These are phyloP conservation scores for Debaryomyces tyrocola DNA, from an alignment of 805 yeast genomes.

Conservation along the genomic window DNA sequence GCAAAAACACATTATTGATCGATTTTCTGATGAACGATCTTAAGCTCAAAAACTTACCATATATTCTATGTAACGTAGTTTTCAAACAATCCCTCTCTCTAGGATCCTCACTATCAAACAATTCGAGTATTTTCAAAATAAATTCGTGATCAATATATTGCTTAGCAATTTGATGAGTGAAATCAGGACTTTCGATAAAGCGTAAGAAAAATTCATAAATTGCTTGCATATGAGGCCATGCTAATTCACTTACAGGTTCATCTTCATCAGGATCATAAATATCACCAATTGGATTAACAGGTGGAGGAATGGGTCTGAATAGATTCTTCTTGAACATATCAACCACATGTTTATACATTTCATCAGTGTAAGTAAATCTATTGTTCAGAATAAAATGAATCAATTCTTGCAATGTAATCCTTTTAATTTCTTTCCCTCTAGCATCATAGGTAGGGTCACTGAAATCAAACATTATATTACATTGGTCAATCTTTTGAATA, in stretches of 20 bases:
- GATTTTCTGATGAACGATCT: slow-evolving; percentile 90
- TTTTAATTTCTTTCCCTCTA: slow-evolving; percentile 88
- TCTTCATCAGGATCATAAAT: slow-evolving; percentile 98
- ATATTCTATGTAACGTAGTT: slow-evolving; percentile 92
- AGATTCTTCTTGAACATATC: slow-evolving; percentile 86
- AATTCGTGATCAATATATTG: slow-evolving; percentile 92
- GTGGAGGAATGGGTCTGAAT: slow-evolving; percentile 96
- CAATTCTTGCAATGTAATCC: slow-evolving; percentile 83
- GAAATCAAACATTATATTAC: slow-evolving; percentile 92
- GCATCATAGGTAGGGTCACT: slow-evolving; percentile 90
- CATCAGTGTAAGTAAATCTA: slow-evolving; percentile 84
- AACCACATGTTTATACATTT: slow-evolving; percentile 84
- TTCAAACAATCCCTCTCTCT: slow-evolving; percentile 93
- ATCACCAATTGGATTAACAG: slow-evolving; percentile 96
- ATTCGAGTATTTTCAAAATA: slow-evolving; percentile 74
- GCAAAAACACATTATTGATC: slow-evolving; percentile 88
- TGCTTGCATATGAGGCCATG: slow-evolving; percentile 99
- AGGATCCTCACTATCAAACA: slow-evolving; percentile 95
- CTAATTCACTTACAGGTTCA: slow-evolving; percentile 92
- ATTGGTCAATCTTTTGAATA: slow-evolving; percentile 86
- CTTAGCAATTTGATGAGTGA: slow-evolving; percentile 89
- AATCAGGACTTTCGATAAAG: slow-evolving; percentile 92
- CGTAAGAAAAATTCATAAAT: slow-evolving; percentile 92
- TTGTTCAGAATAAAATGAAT: slow-evolving; percentile 83
- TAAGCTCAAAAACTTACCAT: slow-evolving; percentile 88